Base-by-base conservation (phyloP, 2,329 filamentous ascomycete genomes). In the Clonostachys solani region DNA sequence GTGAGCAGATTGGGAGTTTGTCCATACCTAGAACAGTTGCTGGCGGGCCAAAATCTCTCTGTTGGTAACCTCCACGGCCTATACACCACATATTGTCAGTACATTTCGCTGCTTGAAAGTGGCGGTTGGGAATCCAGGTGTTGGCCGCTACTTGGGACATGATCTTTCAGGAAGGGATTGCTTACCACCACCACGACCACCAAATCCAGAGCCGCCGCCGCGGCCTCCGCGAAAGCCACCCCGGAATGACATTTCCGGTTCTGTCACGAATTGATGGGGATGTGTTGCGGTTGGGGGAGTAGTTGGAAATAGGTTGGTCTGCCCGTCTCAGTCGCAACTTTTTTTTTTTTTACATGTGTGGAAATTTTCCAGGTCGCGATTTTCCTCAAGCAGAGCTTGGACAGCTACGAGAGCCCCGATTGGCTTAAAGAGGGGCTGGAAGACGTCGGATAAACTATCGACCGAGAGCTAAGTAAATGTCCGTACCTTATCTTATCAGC, bases 41-140 rank as follows among this genome's bases (percentile, higher is more conserved):
- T 46, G 66, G 66, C 47, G 66, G 65, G 38, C 66, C 66, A 57
- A 68, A 62, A 53, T 68, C 66, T 50, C 66, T 60, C 58, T 67
- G 65, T 51, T 64, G 62, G 61, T 62, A 68, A 48, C 65, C 64
- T 53, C 65, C 65, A 44, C 65, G 64, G 50, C 64, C 64, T 65
- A 44, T 40, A 38, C 15, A 18, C 17, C 36, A 18, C 36, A 38
- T 29, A 10, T 29, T 29, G 23, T 29, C 23, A 29, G 23, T 29
- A 29, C 23, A 29, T 29, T 29, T 29, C 23, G 23, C 23, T 29
- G 23, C 23, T 8, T 29, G 23, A 10, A 29, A 29, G 23, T 29
- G 23, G 23, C 23, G 23, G 23, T 29, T 29, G 23, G 23, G 23
- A 29, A 29, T 29, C 23, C 3, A 10, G 23, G 35, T 13, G 2